Base-by-base conservation (phyloP, 2,329 filamentous ascomycete species). In the Alternaria hordeiaustralica region DNA sequence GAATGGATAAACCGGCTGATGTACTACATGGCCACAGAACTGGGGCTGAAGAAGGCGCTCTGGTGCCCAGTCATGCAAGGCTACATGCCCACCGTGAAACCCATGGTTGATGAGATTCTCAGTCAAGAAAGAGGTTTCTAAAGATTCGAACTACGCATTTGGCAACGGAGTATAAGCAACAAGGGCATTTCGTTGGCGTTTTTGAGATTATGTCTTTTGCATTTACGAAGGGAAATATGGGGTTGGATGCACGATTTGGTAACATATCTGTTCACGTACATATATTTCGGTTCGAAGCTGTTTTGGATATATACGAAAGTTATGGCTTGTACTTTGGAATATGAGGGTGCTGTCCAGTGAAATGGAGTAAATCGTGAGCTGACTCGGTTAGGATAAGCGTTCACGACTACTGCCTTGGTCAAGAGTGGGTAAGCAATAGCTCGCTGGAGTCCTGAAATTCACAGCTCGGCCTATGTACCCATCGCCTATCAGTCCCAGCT, bases 11-110 rank as follows among this genome's bases (percentile, higher is more conserved):
- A 76, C 36, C 49, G 68, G 0, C 47, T 76, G 28, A 41, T 75
- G 20, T 75, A 72, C 30, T 78, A 73, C 33, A 49, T 70, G 2
- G 74, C 61, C 1, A 63, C 58, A 2, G 71, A 75, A 23, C 44
- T 78, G 5, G 74, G 75, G 0, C 71, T 77, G 9, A 74, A 73
- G 55, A 75, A 74, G 60, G 75, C 65, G 2, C 33, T 77, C n/a
- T 70, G 62, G n/a, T 63, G 75, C 5, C 70, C 72, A 4, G 41
- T 63, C 6, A 67, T 65, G 3, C 73, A 75, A 33, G 73, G 73
- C 6, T 66, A 63, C 25, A 44, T 72, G 50, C 50, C 51, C 0
- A 59, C 43, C 1, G 70, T 71, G 5, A 70, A 66, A 59, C 66
- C 61, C n/a, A 59, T 23, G 18, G 70, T 74, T 7, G 68, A 72